Evolutionary conservation across 768 basidiomycete genomes (phyloP), one percentile per base, ranked within the genome.

Genomic region (Multifurca ochricompacta): DNA sequence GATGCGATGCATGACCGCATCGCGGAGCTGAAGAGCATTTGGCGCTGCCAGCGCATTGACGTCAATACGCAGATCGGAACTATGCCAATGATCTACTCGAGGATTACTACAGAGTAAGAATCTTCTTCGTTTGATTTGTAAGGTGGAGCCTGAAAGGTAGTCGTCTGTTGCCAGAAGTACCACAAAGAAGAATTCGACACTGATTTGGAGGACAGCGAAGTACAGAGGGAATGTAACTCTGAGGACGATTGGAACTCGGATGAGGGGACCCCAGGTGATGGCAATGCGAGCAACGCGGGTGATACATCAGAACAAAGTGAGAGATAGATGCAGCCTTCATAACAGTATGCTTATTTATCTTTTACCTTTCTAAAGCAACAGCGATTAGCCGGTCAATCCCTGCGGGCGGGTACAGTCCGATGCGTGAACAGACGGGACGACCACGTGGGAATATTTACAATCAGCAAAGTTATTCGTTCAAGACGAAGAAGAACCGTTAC

Each of bases 31-130:
- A 48, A 54, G 39, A 37, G 16, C 10, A 54, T 58, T 37, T 58
- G 56, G 56, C 53, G 56, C 21, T 53, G 53, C 31, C 56, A 55
- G 27, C 44, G 53, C n/a, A 54, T 54, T 6, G 56, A 48, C 13
- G 56, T 58, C 27, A 53, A 58, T 23, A 43, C 48, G 6, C 56
- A 58, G 31, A 23, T 54, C 35, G 41, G 18, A 55, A 54, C 37
- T 58, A 58, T 54, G 39, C 56, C 18, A 58, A 58, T 40, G 56
- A 53, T 14, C 35, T 58, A 39, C 36, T 58, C 27, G 39, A 58
- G 35, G 52, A 48, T 32, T 55, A 58, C 41, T 58, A 53, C 56
- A 58, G 30, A 32, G 56, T 55, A 13, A 25, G 44, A 30, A 23
- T 2, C 3, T n/a, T 47, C 10, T 14, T 25, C 9, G 23, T 27